Evolutionary conservation across 345 rosid genomes (phyloP).

Genomic region (Populus deltoides): DNA sequence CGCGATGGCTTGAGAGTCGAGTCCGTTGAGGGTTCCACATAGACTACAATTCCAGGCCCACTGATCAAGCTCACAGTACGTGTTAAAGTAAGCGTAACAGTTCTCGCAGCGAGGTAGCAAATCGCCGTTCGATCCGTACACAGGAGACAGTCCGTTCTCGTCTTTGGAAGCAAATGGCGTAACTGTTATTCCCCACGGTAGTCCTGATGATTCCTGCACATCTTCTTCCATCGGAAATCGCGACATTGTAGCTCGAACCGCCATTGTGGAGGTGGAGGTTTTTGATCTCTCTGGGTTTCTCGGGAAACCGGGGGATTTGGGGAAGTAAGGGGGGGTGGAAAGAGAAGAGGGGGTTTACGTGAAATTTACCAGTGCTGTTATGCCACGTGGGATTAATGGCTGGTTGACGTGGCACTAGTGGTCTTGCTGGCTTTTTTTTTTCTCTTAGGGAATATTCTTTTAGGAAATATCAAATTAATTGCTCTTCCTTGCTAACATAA

Average conservation of each 20-base stretch:
- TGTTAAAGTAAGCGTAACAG: conserved; percentile 89
- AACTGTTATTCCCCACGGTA: conserved; percentile 90
- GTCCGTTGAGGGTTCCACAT: conserved; percentile 87
- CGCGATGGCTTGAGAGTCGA: conserved; percentile 63
- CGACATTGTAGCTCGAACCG: conserved; percentile 73
- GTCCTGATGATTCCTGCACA: conserved; percentile 74
- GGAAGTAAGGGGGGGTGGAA: background rate
- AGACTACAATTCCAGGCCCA: conserved; percentile 96
- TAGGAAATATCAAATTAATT: background rate
- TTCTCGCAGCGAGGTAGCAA: conserved; percentile 88
- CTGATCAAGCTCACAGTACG: conserved; percentile 90
- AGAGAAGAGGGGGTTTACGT: background rate
- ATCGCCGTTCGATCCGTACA: conserved; percentile 76
- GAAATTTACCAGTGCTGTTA: conserved; percentile 5
- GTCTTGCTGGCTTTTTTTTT: background rate
- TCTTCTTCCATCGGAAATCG: conserved; percentile 80
- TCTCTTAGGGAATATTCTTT: background rate
- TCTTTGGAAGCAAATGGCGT: conserved; percentile 85
- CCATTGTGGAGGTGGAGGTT: conserved; percentile 42
- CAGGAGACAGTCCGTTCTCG: conserved; percentile 75
- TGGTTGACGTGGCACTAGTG: background rate
- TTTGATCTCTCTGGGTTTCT: background rate
- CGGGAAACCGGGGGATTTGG: conserved; percentile 6
- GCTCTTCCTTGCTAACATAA: background rate
- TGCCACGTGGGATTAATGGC: conserved; percentile 12